A percentile compares a stretch with the other conserved stretches of the same genome.
Conservation (phyloP, 2,329 filamentous ascomycete genomes). For the Penicillium frequentans region DNA sequence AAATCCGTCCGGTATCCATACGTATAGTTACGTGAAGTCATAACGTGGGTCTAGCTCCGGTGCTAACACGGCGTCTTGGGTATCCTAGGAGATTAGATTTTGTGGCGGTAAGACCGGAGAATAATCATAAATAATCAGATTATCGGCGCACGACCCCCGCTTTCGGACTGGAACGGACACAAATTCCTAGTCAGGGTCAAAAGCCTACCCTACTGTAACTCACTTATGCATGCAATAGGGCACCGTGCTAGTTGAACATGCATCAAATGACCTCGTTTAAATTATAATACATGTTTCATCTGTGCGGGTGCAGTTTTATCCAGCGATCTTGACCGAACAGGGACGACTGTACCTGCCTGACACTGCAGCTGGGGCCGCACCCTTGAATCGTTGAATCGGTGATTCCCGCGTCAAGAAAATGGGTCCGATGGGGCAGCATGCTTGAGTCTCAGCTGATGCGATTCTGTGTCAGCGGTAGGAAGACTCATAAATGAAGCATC, state of each 20-base stretch:
- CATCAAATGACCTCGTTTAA: background rate
- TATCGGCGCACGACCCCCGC: background rate
- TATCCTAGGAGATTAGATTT: background rate
- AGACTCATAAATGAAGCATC: background rate
- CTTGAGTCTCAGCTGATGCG: background rate
- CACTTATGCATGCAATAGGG: background rate
- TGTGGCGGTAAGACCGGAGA: background rate
- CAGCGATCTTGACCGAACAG: background rate
- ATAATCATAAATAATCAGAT: background rate
- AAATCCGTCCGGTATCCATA: background rate
- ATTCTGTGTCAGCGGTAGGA: background rate
- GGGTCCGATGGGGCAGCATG: background rate
- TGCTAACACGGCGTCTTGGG: background rate
- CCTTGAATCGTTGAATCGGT: background rate
- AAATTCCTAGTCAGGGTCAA: background rate
- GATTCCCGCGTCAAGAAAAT: background rate
- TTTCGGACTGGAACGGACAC: background rate
- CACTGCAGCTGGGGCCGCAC: background rate
- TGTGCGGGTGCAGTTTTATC: background rate
- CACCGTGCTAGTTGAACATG: background rate
- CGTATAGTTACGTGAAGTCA: background rate
- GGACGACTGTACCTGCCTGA: background rate
- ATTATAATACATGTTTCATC: background rate
- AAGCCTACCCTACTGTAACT: background rate
- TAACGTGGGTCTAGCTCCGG: background rate